Conservation (phyloP, 257 asterid species). For the Nicotiana paniculata region DNA sequence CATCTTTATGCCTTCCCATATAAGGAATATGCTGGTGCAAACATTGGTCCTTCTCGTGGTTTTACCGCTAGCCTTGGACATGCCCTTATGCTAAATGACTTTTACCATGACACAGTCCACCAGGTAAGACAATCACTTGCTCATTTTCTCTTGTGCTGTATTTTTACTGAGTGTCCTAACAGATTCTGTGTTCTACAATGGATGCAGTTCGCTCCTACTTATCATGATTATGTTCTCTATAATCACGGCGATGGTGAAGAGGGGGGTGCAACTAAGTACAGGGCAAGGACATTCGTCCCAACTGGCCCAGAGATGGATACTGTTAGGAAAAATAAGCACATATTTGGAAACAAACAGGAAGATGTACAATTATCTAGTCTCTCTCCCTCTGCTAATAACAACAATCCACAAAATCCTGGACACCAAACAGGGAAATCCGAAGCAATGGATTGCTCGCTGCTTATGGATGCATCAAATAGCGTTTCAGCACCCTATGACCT, state of each 20-base stretch:
- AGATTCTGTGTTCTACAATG: background rate
- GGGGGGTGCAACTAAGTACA: constrained; percentile 66
- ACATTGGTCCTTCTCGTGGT: constrained; percentile 62
- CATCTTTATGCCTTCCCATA: constrained; percentile 94
- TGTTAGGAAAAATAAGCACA: constrained; percentile 66
- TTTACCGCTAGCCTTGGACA: constrained; percentile 82
- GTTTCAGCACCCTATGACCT: constrained; percentile 53
- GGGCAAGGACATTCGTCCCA: constrained; percentile 94
- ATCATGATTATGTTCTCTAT: constrained; percentile 93
- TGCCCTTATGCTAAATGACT: constrained; percentile 79
- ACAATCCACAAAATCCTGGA: constrained; percentile 28
- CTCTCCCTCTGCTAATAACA: constrained; percentile 46
- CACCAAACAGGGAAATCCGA: constrained; percentile 38
- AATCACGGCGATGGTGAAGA: constrained; percentile 86
- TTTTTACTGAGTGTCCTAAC: background rate
- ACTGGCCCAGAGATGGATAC: constrained; percentile 96
- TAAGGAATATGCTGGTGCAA: constrained; percentile 95
- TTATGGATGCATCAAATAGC: constrained; percentile 39
- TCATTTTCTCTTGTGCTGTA: background rate
- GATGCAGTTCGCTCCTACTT: constrained; percentile 92
- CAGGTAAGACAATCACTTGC: constrained; percentile 42
- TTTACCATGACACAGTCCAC: constrained; percentile 94
- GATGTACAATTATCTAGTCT: constrained; percentile 52
- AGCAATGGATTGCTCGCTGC: constrained; percentile 54
- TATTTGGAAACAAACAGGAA: constrained; percentile 53